Evolutionary conservation across 2,329 filamentous ascomycete genomes (phyloP), one percentile per base, ranked within the genome.

Genomic region (Colletotrichum sansevieriae): DNA sequence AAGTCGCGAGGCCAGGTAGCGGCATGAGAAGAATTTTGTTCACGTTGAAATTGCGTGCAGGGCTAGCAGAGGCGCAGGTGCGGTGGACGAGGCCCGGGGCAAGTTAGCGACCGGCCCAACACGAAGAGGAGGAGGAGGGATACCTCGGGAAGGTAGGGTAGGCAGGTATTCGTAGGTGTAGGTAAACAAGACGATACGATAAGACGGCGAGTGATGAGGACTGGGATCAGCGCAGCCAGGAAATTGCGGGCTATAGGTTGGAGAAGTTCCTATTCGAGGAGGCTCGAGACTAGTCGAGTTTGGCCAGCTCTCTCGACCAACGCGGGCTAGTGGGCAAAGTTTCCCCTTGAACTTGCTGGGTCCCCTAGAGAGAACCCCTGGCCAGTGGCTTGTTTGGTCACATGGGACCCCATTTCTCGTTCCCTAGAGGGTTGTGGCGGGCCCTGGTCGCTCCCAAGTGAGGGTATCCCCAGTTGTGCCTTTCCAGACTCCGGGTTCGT

Each of bases 211-310:
- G 22, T 49, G 55, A 60, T 39, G 49, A 55, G 64, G 57, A 52
- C 52, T 63, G 51, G 12, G 63, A 70, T 68, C 63, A 58, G 64
- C 67, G 66, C 66, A 70, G 37, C 39, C 29, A 58, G 67, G 67
- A 70, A 70, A 70, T 70, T 70, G 63, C 67, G 25, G 52, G 58
- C 63, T 63, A 20, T 41, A 56, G 39, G 44, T 55, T 70, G 63
- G 63, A 68, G 20, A 51, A 15, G 44, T 54, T 68, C 51, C 56
- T 46, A 68, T 70, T 68, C 57, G 63, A 37, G 9, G 44, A 58
- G 43, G 29, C 10, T 51, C 2, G 43, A 49, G 18, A 15, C 43
- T 29, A 29, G 49, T 35, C 11, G 33, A 47, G 29, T 39, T 22
- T 22, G 29, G 47, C 37, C 20, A 57, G 44, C 4, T 29, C 43